Base-by-base conservation (phyloP, 345 rosid genomes). In the Acer negundo region DNA sequence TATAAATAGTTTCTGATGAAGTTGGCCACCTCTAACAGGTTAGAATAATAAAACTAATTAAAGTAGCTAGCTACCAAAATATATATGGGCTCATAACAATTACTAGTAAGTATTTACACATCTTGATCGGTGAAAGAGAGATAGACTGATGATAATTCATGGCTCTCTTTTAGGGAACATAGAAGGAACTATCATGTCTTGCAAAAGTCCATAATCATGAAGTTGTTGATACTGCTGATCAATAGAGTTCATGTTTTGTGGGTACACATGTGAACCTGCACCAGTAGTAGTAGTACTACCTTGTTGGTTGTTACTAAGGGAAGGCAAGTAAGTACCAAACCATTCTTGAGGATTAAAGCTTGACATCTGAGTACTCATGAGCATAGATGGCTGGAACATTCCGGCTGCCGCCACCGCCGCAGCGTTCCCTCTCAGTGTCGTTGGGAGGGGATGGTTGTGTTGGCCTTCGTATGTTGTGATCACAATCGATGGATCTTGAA, bases 381-480 rank as follows among this genome's bases (percentile, higher is more conserved):
- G 75, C 84, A 86, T 49, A 35, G 88, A 84, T 2, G 85, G 68
- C 8, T 89, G 56, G 53, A 84, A 84, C 80, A 92, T 81, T 47
- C 86, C 92, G 0, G 88, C 58, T 6, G 58, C 58, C n/a, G 58
- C 58, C 6, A 24, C 63, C 1, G 26, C 63, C 9, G 63, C 87
- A 2, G 92, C 86, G 67, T 77, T 88, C 19, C 95, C 94, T 19
- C 97, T 88, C 73, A 89, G 93, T 1, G 87, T 88, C 3, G 93
- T 81, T 2, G 98, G 98, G 42, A 84, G 79, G 0, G 85, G 95
- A 59, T 95, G 98, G 85, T 89, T 93, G 72, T 95, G 98, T 77
- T 90, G 93, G 9, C 98, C 95, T 73, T 95, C 98, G 26, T 93
- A 95, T 7, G 97, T 95, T 51, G 98, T 95, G 76, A 93, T 87